Evolutionary conservation across 352 stramenopile species (phyloP), one percentile per base, ranked within the genome.

Genomic region (Phytophthora pistaciae): DNA sequence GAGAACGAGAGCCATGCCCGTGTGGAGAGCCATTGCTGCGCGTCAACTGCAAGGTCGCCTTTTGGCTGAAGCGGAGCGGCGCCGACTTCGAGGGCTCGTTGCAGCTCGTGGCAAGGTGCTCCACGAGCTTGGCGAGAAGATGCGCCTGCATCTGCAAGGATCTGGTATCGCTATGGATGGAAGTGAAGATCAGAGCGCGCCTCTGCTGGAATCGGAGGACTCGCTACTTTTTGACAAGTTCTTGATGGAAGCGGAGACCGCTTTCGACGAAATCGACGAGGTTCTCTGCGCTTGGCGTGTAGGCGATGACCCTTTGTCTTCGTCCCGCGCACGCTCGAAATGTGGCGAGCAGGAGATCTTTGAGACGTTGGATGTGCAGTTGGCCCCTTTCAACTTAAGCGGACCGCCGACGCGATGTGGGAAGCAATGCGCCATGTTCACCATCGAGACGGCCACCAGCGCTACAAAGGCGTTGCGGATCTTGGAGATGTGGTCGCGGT

Each of bases 401-500:
- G 56, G 21, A 77, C 69, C 33, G 58, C 53, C 18, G 42, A 23
- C 3, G 64, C 63, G 25, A 3, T 76, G 20, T 76, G 63, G 63
- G 29, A 70, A 54, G 49, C 64, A 3, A 68, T 69, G 54, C 58
- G 44, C 11, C 25, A 50, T 14, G 9, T 50, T 21, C 54, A 62
- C 54, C 18, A 49, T 60, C 56, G 3, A 61, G 66, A 52, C 27
- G 52, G 36, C 44, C 70, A 63, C 20, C 62, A 55, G 5, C 29
- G 67, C 11, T 77, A 71, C 53, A 38, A 44, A 23, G 21, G 40
- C n/a, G 50, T 68, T 2, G 20, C 23, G 8, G 58, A 72, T 27
- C 65, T 60, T 8, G 60, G 74, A 10, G 67, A 77, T 56, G 79
- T 60, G 18, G 56, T 80, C 40, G 72, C 68, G 0, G 55, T 56